These are phyloP conservation scores for Nematocida ironsii DNA, from an alignment of 371 early-diverging fungal species.

Conservation along the genomic window DNA sequence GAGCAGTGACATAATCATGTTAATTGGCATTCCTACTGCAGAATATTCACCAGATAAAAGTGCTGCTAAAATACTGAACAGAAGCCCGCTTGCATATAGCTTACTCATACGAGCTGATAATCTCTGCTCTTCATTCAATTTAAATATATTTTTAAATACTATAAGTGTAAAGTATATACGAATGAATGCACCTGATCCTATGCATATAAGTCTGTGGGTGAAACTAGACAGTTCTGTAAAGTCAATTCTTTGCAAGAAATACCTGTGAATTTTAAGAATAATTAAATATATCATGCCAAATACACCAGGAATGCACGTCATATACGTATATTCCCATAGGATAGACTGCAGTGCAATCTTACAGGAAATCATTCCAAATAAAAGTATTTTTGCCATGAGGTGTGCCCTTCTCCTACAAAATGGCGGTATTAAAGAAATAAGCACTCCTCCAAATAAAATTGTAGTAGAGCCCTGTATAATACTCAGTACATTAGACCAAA, in stretches of 20 bases:
- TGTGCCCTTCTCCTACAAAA: constrained; percentile 56
- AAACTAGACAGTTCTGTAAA: not conserved
- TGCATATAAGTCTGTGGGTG: constrained; percentile 9
- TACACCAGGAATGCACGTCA: not conserved
- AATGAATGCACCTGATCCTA: constrained; percentile 11
- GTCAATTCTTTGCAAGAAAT: not conserved
- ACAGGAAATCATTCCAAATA: constrained; percentile 16
- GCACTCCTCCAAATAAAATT: constrained; percentile 25
- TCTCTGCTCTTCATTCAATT: not conserved
- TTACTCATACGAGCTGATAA: not conserved
- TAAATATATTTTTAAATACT: constrained; percentile 5
- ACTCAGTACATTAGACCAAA: not conserved
- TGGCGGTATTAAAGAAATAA: constrained; percentile 42
- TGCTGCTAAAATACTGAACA: not conserved
- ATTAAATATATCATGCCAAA: constrained; percentile 5
- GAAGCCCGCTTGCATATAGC: not conserved
- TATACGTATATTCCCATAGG: not conserved
- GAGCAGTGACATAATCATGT: not conserved
- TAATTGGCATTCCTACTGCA: not conserved
- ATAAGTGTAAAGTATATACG: constrained; percentile 6
- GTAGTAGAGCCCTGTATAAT: constrained; percentile 8
- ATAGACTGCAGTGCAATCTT: constrained; percentile 24
- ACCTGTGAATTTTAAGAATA: not conserved
- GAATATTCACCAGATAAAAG: not conserved
- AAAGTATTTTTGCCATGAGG: constrained; percentile 26